A percentile compares a stretch with the other conserved stretches of the same genome.
These are phyloP conservation scores for Zizania palustris DNA, from an alignment of 202 grass and related monocot genomes.

Conservation along the genomic window DNA sequence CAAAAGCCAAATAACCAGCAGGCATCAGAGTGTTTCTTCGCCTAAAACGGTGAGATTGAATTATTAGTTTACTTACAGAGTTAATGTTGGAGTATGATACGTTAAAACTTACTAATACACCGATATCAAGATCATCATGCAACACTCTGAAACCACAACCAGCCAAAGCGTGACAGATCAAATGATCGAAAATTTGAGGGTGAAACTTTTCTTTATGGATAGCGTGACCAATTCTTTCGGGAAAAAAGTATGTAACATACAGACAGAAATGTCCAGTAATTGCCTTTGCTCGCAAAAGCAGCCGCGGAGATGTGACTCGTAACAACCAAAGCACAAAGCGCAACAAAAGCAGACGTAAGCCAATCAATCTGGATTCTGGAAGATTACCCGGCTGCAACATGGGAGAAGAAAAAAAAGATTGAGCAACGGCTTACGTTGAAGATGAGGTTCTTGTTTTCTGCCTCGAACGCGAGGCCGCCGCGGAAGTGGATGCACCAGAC, in stretches of 20 bases:
- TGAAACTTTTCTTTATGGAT: neutral
- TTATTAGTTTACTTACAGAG: neutral
- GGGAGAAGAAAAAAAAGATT: neutral
- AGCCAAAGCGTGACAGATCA: neutral
- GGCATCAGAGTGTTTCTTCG: neutral
- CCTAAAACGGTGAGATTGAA: neutral
- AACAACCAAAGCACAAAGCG: conserved; percentile 29
- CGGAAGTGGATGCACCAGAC: conserved; percentile 90
- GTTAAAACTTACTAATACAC: neutral
- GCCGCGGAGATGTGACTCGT: conserved; percentile 9
- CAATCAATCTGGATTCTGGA: neutral
- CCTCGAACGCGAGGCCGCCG: conserved; percentile 77
- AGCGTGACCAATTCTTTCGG: neutral
- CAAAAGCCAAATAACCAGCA: neutral
- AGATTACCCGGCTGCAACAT: neutral
- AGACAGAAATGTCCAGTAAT: conserved; percentile 1
- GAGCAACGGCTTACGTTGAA: conserved; percentile 61
- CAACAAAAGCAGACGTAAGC: conserved; percentile 5
- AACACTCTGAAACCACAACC: neutral
- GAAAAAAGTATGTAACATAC: neutral
- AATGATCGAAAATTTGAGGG: neutral
- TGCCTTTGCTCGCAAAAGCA: conserved; percentile 25
- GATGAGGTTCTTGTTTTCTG: conserved; percentile 90
- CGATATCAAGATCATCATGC: neutral
- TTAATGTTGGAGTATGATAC: neutral